Percentiles rank a stretch among this genome's conserved stretches.
Conservation (phyloP, 805 yeast species). For the Sporopachydermia quercuum region DNA sequence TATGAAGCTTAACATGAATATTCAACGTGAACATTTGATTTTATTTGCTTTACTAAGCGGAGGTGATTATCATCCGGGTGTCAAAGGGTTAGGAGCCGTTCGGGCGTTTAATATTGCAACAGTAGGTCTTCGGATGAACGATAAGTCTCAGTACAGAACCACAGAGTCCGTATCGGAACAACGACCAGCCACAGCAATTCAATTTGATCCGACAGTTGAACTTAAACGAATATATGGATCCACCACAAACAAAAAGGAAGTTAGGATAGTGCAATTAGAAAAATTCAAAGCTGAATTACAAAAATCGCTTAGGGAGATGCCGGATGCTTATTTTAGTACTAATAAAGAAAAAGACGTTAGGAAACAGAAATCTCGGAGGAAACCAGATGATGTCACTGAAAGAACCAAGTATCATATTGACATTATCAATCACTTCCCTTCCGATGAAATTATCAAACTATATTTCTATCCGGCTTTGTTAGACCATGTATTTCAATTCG, state of each 20-base stretch:
- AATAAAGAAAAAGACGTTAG: no score
- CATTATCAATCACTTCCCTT: not conserved
- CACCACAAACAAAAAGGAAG: no score
- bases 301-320: not conserved
- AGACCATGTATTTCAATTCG: not conserved
- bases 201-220: not conserved
- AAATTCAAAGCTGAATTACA: not conserved
- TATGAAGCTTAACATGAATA: conserved; percentile 1
- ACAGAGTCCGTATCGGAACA: no score
- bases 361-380: not conserved
- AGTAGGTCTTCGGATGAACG: no score
- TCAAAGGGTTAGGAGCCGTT: conserved; percentile 10
- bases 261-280: no score
- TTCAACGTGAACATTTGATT: conserved; percentile 8
- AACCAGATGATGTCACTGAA: not conserved
- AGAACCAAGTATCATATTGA: not conserved
- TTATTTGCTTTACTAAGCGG: conserved; percentile 15
- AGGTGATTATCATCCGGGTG: conserved; percentile 16
- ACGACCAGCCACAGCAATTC: not conserved
- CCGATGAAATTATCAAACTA: not conserved
- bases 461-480: not conserved
- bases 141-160: no score
- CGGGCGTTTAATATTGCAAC: not conserved
- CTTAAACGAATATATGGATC: not conserved
- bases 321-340: not conserved